These are phyloP conservation scores for Leptographium galeiforme DNA, from an alignment of 2,329 filamentous ascomycete species.

Conservation along the genomic window DNA sequence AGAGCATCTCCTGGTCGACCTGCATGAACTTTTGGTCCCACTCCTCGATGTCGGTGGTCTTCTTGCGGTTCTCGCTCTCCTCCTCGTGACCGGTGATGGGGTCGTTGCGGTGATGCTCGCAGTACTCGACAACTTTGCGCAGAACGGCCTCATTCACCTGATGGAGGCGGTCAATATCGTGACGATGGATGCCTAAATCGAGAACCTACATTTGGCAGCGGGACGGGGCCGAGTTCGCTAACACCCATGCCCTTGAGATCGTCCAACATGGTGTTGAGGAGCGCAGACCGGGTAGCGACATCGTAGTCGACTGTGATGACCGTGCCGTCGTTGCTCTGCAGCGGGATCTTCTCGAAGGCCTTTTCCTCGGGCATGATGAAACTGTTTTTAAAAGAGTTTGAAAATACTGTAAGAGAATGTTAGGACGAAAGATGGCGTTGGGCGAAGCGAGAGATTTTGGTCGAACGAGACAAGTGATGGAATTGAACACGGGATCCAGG, in stretches of 20 bases:
- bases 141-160: slow-evolving; percentile 87
- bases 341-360: slow-evolving; percentile 27
- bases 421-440: no score
- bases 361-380: slow-evolving; percentile 17
- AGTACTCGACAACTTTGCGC: slow-evolving; percentile 97
- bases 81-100: slow-evolving; percentile 72
- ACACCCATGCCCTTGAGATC: slow-evolving; percentile 50
- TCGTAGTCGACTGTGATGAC: slow-evolving; percentile 50
- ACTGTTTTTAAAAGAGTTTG: background rate
- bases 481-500: no score
- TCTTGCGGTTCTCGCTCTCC: slow-evolving; percentile 87
- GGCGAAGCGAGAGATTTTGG: no score
- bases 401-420: no score
- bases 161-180: background rate
- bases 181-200: background rate
- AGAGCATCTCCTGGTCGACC: slow-evolving; percentile 98
- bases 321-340: slow-evolving; percentile 38
- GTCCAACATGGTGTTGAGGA: slow-evolving; percentile 98
- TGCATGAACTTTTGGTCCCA: slow-evolving; percentile 99
- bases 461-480: no score
- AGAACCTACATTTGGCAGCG: slow-evolving; percentile 63
- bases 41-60: slow-evolving; percentile 97
- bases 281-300: slow-evolving; percentile 79
- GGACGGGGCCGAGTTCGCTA: slow-evolving; percentile 49
- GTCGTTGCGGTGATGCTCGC: slow-evolving; percentile 85